Evolutionary conservation across 139 green algal genomes (phyloP), one percentile per base, ranked within the genome.

Genomic region (Ulvella scutata): DNA sequence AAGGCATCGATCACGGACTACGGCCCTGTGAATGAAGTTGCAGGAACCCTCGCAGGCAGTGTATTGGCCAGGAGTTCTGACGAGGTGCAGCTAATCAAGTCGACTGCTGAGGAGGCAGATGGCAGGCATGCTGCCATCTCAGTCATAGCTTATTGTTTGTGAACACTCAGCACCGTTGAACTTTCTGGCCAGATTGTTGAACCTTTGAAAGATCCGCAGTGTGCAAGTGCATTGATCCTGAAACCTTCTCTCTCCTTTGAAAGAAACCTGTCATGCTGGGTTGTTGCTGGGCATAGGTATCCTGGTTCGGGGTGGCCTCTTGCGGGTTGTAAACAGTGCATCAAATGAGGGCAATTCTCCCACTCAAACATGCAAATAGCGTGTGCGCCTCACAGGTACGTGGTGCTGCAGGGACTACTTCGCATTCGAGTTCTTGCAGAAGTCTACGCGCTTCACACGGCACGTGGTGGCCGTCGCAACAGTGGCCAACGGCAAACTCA

Each of bases 1-100:
- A 97, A 94, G 81, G 60, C 82, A 6, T 84, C 84, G 38, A 84
- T 99, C 13, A 82, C 67, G 4, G 95, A 98, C 40, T 95, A 94
- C 81, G 94, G 94, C 6, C 51, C 51, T 10, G 51, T 26, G n/a
- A 67, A 67, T 67, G 51, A 67, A 26, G 33, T 67, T 34, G 51
- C 51, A 6, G 51, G 51, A 10, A 67, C 51, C 31, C 51, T 67
- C 4, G 51, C 51, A n/a, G 33, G 17, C 51, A 67, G 51, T 2
- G 51, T 67, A 4, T 26, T 67, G 6, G 51, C 51, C 13, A 67
- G 33, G 17, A 31, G 9, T 29, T 34, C 51, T 36, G 51, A 67
- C 20, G 51, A 67, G 51, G 51, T 67, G 6, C 51, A 67, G 51
- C 17, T 67, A 6, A 67, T 67, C 51, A 67, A 67, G 20, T 67